A percentile compares a stretch with the other conserved stretches of the same genome.
phyloP scores from a whole-genome alignment of 768 basidiomycete genomes.

The Mycena chlorophos region DNA sequence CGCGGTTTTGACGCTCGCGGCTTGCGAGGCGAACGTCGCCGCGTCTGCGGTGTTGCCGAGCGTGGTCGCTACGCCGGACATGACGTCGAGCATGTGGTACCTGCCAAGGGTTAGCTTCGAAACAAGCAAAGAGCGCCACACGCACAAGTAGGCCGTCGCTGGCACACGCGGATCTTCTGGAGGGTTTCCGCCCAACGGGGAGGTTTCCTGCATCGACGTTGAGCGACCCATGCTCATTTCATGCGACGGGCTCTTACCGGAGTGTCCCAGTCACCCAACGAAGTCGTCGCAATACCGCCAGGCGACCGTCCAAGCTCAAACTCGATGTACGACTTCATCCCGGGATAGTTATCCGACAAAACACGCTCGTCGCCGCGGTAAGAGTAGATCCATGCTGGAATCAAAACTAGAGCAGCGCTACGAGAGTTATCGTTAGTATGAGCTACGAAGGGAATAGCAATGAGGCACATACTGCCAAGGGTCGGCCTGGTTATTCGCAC shows the following conservation, averaged over 20 bases:
- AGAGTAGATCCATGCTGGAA: conserved; percentile 32
- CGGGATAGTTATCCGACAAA: conserved; percentile 28
- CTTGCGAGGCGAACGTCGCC: conserved; percentile 26
- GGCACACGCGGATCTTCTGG: conserved; percentile 32
- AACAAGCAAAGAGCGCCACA: not conserved
- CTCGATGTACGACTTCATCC: conserved; percentile 32
- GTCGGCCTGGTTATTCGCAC: conserved; percentile 33
- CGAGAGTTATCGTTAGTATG: no score
- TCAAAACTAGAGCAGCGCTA: conserved; percentile 32
- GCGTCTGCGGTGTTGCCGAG: conserved; percentile 27
- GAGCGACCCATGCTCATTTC: not conserved
- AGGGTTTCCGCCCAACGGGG: conserved; percentile 30
- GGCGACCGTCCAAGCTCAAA: conserved; percentile 32
- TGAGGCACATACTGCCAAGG: conserved; percentile 31
- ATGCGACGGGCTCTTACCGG: conserved; percentile 52
- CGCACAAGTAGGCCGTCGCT: conserved; percentile 33
- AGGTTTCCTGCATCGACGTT: conserved; percentile 13
- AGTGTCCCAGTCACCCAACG: conserved; percentile 42
- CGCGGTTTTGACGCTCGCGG: conserved; percentile 26
- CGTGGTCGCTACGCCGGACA: conserved; percentile 27
- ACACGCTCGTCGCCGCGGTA: conserved; percentile 31
- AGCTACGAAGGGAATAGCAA: no score
- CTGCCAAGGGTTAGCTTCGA: conserved; percentile 11
- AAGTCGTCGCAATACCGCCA: conserved; percentile 29
- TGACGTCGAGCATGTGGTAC: conserved; percentile 30